Evolutionary conservation across 345 rosid species (phyloP), one percentile per base, ranked within the genome.

Genomic region (Isatis tinctoria): DNA sequence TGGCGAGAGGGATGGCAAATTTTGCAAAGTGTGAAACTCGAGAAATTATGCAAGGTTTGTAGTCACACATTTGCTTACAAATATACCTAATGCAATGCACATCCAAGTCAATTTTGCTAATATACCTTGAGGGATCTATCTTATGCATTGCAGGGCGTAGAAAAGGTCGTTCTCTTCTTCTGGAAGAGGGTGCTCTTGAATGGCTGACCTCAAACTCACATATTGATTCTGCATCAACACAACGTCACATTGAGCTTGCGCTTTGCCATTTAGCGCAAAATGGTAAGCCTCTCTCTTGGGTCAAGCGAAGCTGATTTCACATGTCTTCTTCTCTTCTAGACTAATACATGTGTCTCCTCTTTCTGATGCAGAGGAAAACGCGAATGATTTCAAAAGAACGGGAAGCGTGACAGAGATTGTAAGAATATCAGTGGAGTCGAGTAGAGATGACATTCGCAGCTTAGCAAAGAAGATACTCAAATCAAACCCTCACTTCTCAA

Each of bases 1-100:
- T 94, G 65, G 98, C 98, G 24, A 86, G 98, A 81, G 98, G 96
- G 41, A 80, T 94, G 72, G 97, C 98, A 36, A 94, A 94, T 81
- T 94, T 89, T 65, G 97, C 97, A 40, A 94, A 94, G 83, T 91
- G 98, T 58, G 98, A 94, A 84, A 87, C 96, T 64, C 90, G 98
- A 30, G 93, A 81, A 52, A 76, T 84, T 26, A 58, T 87, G 80
- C 88, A 91, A 88, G 98, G 98, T 93, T 66, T 33, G 45, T 33
- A 37, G 75, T 53, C 39, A 18, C 59, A 20, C 60, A 59, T 16
- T 43, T 64, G 30, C 63, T 64, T 65, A 4, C 61, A 72, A 27
- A 35, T 54, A n/a, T 37, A 32, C n/a, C 60, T 66, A 10, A 18
- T 5, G 28, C 27, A 6, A 8, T 33, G 12, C 30, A 43, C 13